Percentiles rank a stretch among this genome's conserved stretches.
These are phyloP conservation scores for Saturnispora diversa DNA, from an alignment of 805 yeast genomes.

Conservation along the genomic window DNA sequence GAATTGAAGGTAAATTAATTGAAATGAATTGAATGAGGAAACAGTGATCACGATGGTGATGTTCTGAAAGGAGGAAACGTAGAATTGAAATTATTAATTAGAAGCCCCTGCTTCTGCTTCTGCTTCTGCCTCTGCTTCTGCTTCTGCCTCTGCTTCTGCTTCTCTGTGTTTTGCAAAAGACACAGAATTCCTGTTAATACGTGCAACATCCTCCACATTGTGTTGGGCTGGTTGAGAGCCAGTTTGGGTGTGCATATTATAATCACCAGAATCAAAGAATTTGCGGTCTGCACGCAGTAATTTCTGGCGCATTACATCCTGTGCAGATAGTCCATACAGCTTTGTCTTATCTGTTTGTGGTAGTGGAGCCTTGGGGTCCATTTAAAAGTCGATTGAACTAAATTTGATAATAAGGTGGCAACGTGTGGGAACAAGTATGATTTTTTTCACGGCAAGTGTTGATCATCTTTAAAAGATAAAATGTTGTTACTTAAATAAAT, in stretches of 20 bases:
- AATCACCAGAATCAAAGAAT: conserved; percentile 11
- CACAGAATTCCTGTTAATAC: conserved; percentile 10
- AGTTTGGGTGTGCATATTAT: conserved; percentile 11
- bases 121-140: too few species aligned
- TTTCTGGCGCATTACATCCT: conserved; percentile 11
- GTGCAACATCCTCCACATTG: conserved; percentile 10
- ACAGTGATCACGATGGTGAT: too few species aligned
- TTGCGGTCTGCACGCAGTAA: conserved; percentile 9
- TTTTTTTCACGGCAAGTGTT: too few species aligned
- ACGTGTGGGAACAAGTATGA: too few species aligned
- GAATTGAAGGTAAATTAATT: too few species aligned
- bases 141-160: too few species aligned
- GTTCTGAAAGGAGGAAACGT: too few species aligned
- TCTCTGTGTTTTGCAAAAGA: conserved; percentile 10
- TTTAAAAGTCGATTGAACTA: not conserved
- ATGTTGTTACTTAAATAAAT: too few species aligned
- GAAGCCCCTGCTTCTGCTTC: too few species aligned
- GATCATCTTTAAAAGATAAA: too few species aligned
- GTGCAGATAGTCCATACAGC: conserved; percentile 9
- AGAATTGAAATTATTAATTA: too few species aligned
- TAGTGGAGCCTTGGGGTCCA: conserved; percentile 11
- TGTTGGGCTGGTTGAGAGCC: conserved; percentile 10
- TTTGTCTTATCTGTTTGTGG: conserved; percentile 2
- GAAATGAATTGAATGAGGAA: too few species aligned
- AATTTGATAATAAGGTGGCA: not conserved